Percentiles rank a stretch among this genome's conserved stretches.
Evolutionary conservation across 257 asterid species (phyloP).

Genomic region (Ehretia macrophylla): DNA sequence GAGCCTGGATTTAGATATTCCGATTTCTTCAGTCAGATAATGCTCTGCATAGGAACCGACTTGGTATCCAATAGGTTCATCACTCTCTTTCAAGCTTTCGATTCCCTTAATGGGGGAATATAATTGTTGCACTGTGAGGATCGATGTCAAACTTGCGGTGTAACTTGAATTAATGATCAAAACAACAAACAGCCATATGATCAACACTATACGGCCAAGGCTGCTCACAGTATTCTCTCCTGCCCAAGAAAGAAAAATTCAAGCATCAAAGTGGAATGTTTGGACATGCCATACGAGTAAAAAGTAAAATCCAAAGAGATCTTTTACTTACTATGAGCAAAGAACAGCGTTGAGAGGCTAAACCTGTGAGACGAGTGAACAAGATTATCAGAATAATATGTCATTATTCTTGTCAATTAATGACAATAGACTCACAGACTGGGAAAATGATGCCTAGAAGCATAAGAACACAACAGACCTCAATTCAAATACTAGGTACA

Average conservation of each 20-base stretch:
- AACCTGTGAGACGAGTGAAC: slow-evolving; percentile 42
- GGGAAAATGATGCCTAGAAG: too few relatives aligned
- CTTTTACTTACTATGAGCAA: slow-evolving; percentile 46
- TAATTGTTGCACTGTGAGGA: slow-evolving; percentile 61
- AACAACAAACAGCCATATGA: slow-evolving; percentile 64
- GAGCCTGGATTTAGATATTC: slow-evolving; percentile 52
- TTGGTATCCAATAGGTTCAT: slow-evolving; percentile 61
- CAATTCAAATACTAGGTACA: too few relatives aligned
- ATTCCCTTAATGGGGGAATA: slow-evolving; percentile 55
- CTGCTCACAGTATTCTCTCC: slow-evolving; percentile 55
- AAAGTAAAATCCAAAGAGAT: not conserved
- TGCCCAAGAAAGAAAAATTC: slow-evolving; percentile 11
- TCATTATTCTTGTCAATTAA: too few relatives aligned
- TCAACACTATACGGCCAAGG: slow-evolving; percentile 52
- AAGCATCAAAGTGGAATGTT: not conserved
- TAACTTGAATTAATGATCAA: slow-evolving; percentile 62
- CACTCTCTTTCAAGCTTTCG: slow-evolving; percentile 40
- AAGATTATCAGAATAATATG: not conserved
- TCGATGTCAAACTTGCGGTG: slow-evolving; percentile 69
- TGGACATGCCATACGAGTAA: not conserved
- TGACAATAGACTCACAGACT: too few relatives aligned
- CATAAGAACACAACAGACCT: too few relatives aligned
- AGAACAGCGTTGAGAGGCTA: slow-evolving; percentile 62
- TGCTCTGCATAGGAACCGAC: slow-evolving; percentile 59
- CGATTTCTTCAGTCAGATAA: slow-evolving; percentile 45